phyloP scores from a whole-genome alignment of 2,329 filamentous ascomycete species.

The Aureobasidium musti region DNA sequence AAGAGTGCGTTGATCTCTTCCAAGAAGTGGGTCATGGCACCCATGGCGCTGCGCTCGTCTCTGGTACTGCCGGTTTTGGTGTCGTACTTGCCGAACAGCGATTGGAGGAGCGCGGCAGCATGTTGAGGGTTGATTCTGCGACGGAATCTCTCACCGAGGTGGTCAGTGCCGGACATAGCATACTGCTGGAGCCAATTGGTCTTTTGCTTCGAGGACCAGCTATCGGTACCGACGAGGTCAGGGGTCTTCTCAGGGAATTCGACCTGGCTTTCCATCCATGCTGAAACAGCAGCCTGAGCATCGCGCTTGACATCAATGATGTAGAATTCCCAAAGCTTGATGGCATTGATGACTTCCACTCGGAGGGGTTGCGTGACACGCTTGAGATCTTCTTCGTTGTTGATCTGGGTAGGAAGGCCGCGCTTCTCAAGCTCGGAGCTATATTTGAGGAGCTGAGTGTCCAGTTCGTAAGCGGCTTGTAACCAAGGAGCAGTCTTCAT shows the following conservation, averaged over 20 bases:
- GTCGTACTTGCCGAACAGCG: slow-evolving; percentile 69
- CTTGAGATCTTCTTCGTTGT: slow-evolving; percentile 69
- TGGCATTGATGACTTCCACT: slow-evolving; percentile 71
- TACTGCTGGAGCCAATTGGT: slow-evolving; percentile 67
- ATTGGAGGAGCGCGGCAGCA: slow-evolving; percentile 67
- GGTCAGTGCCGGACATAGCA: slow-evolving; percentile 69
- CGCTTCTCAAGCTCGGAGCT: slow-evolving; percentile 63
- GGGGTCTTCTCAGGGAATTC: slow-evolving; percentile 57
- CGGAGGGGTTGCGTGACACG: slow-evolving; percentile 84
- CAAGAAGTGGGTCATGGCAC: slow-evolving; percentile 62
- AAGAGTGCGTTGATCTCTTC: slow-evolving; percentile 84
- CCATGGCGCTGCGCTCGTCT: slow-evolving; percentile 55
- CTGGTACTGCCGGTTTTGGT: slow-evolving; percentile 52
- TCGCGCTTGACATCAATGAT: slow-evolving; percentile 76
- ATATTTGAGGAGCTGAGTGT: slow-evolving; percentile 69
- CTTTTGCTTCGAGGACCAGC: slow-evolving; percentile 60
- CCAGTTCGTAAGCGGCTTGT: slow-evolving; percentile 69
- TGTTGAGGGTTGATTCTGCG: slow-evolving; percentile 69
- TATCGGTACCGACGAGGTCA: slow-evolving; percentile 56
- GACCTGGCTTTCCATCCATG: slow-evolving; percentile 67
- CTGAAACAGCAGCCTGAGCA: slow-evolving; percentile 65
- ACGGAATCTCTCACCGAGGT: slow-evolving; percentile 76
- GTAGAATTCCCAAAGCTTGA: slow-evolving; percentile 93
- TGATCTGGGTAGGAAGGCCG: slow-evolving; percentile 74
- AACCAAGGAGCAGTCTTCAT: slow-evolving; percentile 80